Conservation (phyloP, 2,329 filamentous ascomycete species). For the Epichloe festucae region DNA sequence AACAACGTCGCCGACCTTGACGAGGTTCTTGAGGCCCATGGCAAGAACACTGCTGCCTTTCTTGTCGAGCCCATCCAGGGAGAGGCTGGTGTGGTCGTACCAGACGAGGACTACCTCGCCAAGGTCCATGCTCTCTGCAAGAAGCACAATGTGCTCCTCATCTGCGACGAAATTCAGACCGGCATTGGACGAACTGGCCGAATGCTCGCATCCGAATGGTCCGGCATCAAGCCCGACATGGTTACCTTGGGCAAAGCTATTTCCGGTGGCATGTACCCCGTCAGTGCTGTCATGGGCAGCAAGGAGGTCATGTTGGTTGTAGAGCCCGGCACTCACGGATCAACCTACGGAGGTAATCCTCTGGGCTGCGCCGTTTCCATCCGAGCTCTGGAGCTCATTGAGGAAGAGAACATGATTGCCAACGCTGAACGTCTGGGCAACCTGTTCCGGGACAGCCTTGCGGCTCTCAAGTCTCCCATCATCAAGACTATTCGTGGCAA, state of each 20-base stretch:
- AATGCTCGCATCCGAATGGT: constrained; percentile 91
- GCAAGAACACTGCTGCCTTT: constrained; percentile 79
- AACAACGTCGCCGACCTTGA: constrained; percentile 75
- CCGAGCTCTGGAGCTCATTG: constrained; percentile 81
- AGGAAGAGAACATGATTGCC: constrained; percentile 79
- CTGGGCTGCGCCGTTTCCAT: constrained; percentile 92
- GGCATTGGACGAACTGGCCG: constrained; percentile 90
- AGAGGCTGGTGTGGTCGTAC: constrained; percentile 92
- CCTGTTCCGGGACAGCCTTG: constrained; percentile 68
- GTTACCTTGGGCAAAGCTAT: constrained; percentile 95
- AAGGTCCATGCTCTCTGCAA: constrained; percentile 77
- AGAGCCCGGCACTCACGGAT: constrained; percentile 93
- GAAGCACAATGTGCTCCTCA: constrained; percentile 89
- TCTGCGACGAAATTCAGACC: constrained; percentile 98
- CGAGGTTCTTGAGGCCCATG: constrained; percentile 65
- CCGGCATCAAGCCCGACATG: constrained; percentile 87
- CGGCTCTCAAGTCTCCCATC: constrained; percentile 63
- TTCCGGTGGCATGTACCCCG: constrained; percentile 97
- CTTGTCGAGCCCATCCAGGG: constrained; percentile 95
- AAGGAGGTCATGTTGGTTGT: constrained; percentile 92
- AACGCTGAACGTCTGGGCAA: constrained; percentile 71
- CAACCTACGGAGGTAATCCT: constrained; percentile 96
- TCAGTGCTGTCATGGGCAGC: constrained; percentile 77
- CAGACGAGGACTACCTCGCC: constrained; percentile 74
- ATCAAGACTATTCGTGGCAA: constrained; percentile 79